A percentile compares a stretch with the other conserved stretches of the same genome.
Evolutionary conservation across 202 grass and related monocot genomes (phyloP).

Genomic region (Schoenoplectus triqueter): DNA sequence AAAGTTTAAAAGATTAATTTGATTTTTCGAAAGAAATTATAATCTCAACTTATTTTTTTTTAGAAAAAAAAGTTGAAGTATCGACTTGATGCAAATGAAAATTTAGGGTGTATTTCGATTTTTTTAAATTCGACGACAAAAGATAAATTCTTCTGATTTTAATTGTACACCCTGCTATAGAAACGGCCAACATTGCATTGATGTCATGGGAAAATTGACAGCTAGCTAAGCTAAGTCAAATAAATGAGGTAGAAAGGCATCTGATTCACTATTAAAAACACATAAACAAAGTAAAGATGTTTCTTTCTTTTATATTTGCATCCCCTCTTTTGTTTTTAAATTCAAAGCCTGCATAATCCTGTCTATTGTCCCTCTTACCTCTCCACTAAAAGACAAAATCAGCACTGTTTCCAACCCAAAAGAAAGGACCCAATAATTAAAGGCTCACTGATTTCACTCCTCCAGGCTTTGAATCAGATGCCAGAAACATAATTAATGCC

Average conservation of each 20-base stretch:
- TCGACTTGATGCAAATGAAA: too few species aligned
- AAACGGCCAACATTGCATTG: not conserved
- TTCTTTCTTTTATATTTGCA: slow-evolving; percentile 12
- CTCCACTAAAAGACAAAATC: slow-evolving; percentile 42
- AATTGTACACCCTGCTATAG: too few species aligned
- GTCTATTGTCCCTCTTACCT: slow-evolving; percentile 33
- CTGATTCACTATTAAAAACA: slow-evolving; percentile 9
- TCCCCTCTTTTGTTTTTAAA: slow-evolving; percentile 2
- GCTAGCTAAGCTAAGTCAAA: not conserved
- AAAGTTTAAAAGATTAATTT: too few species aligned
- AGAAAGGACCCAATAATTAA: slow-evolving; percentile 26
- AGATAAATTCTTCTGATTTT: too few species aligned
- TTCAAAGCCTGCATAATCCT: slow-evolving; percentile 5
- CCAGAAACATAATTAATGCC: slow-evolving; percentile 42
- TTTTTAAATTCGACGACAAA: too few species aligned
- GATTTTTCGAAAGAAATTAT: too few species aligned
- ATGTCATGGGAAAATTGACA: not conserved
- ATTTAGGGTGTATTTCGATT: too few species aligned
- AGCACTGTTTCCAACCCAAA: slow-evolving; percentile 43
- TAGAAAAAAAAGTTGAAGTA: too few species aligned
- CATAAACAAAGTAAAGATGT: slow-evolving; percentile 27
- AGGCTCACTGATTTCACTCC: slow-evolving; percentile 21
- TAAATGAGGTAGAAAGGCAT: slow-evolving; percentile 39
- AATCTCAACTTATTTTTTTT: too few species aligned
- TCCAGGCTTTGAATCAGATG: slow-evolving; percentile 43